phyloP scores from a whole-genome alignment of 1,284 basidiomycete genomes.

The Rugosomyces carneus region DNA sequence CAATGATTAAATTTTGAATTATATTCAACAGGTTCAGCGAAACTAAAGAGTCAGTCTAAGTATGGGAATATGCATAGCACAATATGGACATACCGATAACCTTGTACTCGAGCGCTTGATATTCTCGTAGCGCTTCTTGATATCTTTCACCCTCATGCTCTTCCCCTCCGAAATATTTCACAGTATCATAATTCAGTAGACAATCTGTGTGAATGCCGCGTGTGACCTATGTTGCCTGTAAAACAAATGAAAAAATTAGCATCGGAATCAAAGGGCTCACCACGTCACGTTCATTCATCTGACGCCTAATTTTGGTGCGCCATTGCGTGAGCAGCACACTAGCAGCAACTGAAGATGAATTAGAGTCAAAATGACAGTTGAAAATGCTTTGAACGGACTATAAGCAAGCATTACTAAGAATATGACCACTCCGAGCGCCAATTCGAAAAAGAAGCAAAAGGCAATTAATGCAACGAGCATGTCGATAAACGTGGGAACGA shows the following conservation, averaged over 20 bases:
- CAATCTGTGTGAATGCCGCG: conserved; percentile 78
- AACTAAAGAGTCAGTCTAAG: conserved; percentile 31
- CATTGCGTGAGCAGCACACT: conserved; percentile 66
- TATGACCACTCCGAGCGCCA: conserved; percentile 65
- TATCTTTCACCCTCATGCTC: conserved; percentile 75
- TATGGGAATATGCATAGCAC: conserved; percentile 9
- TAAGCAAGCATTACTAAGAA: conserved; percentile 74
- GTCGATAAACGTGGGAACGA: conserved; percentile 78
- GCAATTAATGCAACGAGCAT: conserved; percentile 62
- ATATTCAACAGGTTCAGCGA: conserved; percentile 71
- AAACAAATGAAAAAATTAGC: conserved; percentile 1
- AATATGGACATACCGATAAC: conserved; percentile 52
- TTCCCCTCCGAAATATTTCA: conserved; percentile 84
- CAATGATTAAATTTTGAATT: conserved; percentile 75
- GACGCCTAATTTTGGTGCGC: conserved; percentile 63
- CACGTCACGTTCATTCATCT: conserved; percentile 75
- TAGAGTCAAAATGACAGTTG: conserved; percentile 6
- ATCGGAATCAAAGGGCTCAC: conserved; percentile 27
- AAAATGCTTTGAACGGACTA: conserved; percentile 36
- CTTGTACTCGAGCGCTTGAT: conserved; percentile 70
- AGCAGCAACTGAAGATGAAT: conserved; percentile 40
- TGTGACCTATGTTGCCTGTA: conserved; percentile 38
- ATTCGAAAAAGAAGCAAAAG: conserved; percentile 61
- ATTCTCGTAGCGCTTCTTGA: conserved; percentile 64
- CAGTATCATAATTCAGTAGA: conserved; percentile 77